Conservation (phyloP, 352 stramenopile genomes). For the Pythium utonaiense region DNA sequence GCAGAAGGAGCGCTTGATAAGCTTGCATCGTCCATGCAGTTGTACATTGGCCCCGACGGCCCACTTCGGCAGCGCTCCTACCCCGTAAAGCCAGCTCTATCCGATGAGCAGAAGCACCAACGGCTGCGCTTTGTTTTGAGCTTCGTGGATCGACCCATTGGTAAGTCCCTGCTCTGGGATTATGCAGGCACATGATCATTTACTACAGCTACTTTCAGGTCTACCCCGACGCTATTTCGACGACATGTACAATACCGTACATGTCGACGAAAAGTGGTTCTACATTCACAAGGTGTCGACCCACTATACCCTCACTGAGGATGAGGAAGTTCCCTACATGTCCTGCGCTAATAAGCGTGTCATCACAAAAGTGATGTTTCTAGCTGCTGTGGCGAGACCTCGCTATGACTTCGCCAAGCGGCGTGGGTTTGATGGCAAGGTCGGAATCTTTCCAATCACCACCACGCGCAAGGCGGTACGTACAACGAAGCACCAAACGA, state of each 20-base stretch:
- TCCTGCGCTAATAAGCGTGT: slow-evolving; percentile 14
- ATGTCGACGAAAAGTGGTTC: slow-evolving; percentile 26
- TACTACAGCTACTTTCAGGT: too few species aligned
- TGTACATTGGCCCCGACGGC: slow-evolving; percentile 16
- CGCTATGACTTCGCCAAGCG: not conserved
- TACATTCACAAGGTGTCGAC: slow-evolving; percentile 11
- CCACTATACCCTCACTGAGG: slow-evolving; percentile 8
- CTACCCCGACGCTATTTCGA: not conserved
- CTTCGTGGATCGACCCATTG: not conserved
- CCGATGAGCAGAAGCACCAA: not conserved
- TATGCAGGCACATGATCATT: too few species aligned
- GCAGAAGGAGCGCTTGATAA: too few species aligned
- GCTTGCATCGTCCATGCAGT: too few species aligned
- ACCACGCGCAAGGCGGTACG: not conserved
- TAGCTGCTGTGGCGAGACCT: slow-evolving; percentile 11
- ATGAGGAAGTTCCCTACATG: slow-evolving; percentile 8
- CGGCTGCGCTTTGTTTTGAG: not conserved
- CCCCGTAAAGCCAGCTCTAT: not conserved
- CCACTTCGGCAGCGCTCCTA: not conserved
- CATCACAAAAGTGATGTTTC: slow-evolving; percentile 28
- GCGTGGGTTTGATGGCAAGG: not conserved
- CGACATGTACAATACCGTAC: slow-evolving; percentile 13
- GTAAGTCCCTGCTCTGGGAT: not conserved
- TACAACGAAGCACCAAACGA: not conserved
- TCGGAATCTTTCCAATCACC: slow-evolving; percentile 5